Percentiles rank a stretch among this genome's conserved stretches.
Conservation (phyloP, 441 rosid genomes). For the Croton laevigatus region DNA sequence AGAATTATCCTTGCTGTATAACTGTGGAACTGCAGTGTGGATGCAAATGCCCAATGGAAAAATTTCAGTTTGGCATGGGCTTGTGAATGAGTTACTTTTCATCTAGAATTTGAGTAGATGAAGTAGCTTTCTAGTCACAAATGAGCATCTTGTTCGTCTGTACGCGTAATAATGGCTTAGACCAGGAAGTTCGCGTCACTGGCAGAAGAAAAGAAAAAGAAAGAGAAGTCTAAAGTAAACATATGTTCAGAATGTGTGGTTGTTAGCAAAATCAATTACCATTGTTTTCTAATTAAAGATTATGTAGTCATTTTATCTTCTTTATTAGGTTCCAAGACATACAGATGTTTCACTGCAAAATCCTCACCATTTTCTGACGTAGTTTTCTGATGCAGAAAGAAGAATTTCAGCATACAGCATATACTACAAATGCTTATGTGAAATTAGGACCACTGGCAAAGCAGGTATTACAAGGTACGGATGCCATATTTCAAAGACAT, state of each 20-base stretch:
- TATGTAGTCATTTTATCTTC: neutral
- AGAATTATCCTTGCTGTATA: neutral
- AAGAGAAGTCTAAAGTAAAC: neutral
- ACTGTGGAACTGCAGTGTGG: neutral
- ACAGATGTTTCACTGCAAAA: neutral
- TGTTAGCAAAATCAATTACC: neutral
- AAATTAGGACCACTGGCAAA: conserved; percentile 81
- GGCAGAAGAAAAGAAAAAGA: neutral
- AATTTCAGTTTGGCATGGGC: neutral
- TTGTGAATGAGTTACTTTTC: neutral
- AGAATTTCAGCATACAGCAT: conserved; percentile 95
- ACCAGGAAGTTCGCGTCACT: neutral
- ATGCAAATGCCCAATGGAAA: neutral
- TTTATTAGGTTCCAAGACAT: neutral
- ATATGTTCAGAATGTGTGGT: neutral
- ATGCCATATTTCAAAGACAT: conserved; percentile 1
- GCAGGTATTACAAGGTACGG: conserved; percentile 72
- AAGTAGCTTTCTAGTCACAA: neutral
- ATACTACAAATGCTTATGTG: conserved; percentile 91
- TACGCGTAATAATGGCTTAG: neutral
- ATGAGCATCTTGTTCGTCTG: neutral
- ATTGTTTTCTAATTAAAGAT: neutral
- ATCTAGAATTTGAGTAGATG: neutral
- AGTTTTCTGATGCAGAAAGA: conserved; percentile 57
- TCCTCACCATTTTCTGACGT: conserved; percentile 4